phyloP scores from a whole-genome alignment of 768 basidiomycete genomes.

The Lactarius vividus region DNA sequence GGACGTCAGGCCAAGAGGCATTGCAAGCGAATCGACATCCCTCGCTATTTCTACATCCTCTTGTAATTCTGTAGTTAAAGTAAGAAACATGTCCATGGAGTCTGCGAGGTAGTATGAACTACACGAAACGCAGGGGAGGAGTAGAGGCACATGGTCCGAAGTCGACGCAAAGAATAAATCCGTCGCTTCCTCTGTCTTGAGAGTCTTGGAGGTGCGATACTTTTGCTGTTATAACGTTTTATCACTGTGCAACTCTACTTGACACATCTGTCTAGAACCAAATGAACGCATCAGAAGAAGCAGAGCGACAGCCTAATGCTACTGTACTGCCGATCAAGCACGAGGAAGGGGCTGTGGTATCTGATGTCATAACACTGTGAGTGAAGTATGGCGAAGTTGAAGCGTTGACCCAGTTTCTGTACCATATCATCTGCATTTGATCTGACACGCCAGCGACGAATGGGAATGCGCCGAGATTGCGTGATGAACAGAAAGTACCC shows the following conservation, averaged over 20 bases:
- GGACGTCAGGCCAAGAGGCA: conserved; percentile 89
- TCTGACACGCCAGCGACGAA: conserved; percentile 90
- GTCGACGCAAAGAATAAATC: conserved; percentile 71
- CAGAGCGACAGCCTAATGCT: background rate
- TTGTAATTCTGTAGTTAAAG: too few relatives aligned
- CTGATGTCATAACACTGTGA: background rate
- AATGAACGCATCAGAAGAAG: conserved; percentile 18
- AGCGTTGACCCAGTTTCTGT: conserved; percentile 82
- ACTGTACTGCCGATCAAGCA: conserved; percentile 93
- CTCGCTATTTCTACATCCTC: too few relatives aligned
- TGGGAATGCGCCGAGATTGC: conserved; percentile 46
- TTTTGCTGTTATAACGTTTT: conserved; percentile 88
- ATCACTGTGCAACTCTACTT: conserved; percentile 87
- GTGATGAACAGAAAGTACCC: background rate
- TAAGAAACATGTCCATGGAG: conserved; percentile 47
- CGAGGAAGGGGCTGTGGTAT: conserved; percentile 77
- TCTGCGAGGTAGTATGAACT: conserved; percentile 58
- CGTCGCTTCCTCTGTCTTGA: conserved; percentile 90
- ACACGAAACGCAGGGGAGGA: too few relatives aligned
- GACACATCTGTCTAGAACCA: conserved; percentile 50
- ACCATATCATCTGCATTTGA: conserved; percentile 48
- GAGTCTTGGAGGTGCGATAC: conserved; percentile 89
- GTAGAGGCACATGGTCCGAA: too few relatives aligned
- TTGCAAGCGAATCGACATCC: too few relatives aligned
- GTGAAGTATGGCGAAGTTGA: background rate